These are phyloP conservation scores for Lentinus brumalis DNA, from an alignment of 768 basidiomycete genomes.

Conservation along the genomic window DNA sequence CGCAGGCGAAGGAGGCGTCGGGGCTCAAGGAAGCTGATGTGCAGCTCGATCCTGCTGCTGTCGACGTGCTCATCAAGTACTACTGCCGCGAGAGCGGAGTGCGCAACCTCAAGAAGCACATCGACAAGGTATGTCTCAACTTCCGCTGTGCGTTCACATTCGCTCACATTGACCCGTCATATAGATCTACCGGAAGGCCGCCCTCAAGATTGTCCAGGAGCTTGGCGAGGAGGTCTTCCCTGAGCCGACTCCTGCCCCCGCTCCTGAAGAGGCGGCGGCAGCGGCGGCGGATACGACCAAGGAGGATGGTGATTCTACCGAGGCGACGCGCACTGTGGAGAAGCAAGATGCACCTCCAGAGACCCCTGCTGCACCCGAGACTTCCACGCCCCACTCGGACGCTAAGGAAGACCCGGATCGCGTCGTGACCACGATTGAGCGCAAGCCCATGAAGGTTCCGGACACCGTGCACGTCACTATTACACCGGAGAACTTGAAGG, in stretches of 20 bases:
- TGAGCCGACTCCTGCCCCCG: conserved; percentile 50
- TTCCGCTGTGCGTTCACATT: background rate
- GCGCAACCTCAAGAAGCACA: conserved; percentile 95
- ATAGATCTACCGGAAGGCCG: conserved; percentile 96
- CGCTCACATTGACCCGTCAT: background rate
- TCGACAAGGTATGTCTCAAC: conserved; percentile 76
- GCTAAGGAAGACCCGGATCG: conserved; percentile 36
- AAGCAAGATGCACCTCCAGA: conserved; percentile 50
- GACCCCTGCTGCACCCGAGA: conserved; percentile 36
- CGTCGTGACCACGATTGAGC: conserved; percentile 76
- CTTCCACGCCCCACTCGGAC: conserved; percentile 24
- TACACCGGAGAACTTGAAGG: conserved; percentile 86
- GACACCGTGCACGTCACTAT: conserved; percentile 77
- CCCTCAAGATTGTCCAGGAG: conserved; percentile 86
- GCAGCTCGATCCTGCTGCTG: conserved; percentile 68
- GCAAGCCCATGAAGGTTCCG: conserved; percentile 82
- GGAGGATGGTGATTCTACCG: conserved; percentile 13
- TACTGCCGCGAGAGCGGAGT: conserved; percentile 98
- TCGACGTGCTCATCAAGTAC: conserved; percentile 91
- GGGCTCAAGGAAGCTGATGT: conserved; percentile 89
- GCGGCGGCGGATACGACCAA: conserved; percentile 20
- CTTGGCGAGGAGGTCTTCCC: conserved; percentile 86
- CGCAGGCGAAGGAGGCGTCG: conserved; percentile 89
- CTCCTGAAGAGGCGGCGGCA: conserved; percentile 21
- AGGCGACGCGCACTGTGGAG: conserved; percentile 44